Percentiles rank a stretch among this genome's conserved stretches.
Evolutionary conservation across 1,139 yeast species (phyloP).

Genomic region (Lipomyces yarrowii): DNA sequence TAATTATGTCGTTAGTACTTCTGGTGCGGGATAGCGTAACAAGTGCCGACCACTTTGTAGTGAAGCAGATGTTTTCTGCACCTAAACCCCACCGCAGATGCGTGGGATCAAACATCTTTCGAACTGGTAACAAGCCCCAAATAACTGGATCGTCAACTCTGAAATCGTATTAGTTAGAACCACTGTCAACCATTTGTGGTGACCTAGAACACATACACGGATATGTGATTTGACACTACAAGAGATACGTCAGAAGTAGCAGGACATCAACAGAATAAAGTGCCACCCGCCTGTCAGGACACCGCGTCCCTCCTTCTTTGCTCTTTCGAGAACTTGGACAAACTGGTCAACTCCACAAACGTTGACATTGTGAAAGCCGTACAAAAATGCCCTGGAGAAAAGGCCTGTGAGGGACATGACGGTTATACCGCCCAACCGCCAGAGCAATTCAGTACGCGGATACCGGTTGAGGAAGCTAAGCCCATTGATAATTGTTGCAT

Average conservation of each 20-base stretch:
- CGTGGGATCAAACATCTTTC: conserved; percentile 62
- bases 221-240: conserved; percentile 82
- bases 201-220: no score
- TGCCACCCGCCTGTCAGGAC: conserved; percentile 27
- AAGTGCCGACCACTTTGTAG: conserved; percentile 43
- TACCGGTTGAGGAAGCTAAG: conserved; percentile 67
- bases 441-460: conserved; percentile 59
- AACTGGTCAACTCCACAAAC: conserved; percentile 25
- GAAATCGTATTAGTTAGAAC: neutral
- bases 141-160: conserved; percentile 85
- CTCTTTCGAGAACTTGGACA: conserved; percentile 15
- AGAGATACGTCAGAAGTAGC: neutral
- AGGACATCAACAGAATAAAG: neutral
- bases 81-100: conserved; percentile 92
- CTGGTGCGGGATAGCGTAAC: neutral
- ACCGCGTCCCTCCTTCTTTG: conserved; percentile 23
- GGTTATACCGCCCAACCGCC: conserved; percentile 70
- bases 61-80: conserved; percentile 88
- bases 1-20: neutral
- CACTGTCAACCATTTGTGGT: neutral
- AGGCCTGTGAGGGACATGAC: conserved; percentile 71
- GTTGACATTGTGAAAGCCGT: conserved; percentile 27
- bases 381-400: conserved; percentile 54
- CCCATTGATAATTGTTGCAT: conserved; percentile 47
- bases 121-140: conserved; percentile 84